Evolutionary conservation across 345 rosid genomes (phyloP).

Genomic region (Aquilaria malaccensis): DNA sequence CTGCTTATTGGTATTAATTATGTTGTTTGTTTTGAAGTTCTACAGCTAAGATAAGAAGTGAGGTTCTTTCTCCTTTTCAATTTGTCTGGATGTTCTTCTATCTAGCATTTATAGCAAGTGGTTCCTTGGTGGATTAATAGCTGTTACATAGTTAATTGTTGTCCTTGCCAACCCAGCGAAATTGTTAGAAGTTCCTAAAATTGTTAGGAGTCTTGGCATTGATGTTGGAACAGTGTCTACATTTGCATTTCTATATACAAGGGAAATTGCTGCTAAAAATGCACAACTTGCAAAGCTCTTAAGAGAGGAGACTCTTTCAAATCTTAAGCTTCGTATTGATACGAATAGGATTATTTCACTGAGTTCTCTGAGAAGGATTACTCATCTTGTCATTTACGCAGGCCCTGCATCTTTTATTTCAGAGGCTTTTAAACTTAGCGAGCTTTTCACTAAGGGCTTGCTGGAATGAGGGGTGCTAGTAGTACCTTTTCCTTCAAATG

Average conservation of each 20-base stretch:
- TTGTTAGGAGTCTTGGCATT: conserved; percentile 55
- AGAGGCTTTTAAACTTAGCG: conserved; percentile 71
- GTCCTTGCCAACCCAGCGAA: conserved; percentile 65
- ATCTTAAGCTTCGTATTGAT: conserved; percentile 73
- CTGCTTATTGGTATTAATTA: too few species aligned
- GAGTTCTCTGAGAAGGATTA: conserved; percentile 57
- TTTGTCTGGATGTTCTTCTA: conserved; percentile 94
- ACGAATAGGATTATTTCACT: conserved; percentile 55
- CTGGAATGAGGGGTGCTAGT: conserved; percentile 87
- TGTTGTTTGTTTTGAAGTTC: conserved; percentile 43
- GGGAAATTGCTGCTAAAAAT: conserved; percentile 68
- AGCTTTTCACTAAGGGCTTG: conserved; percentile 62
- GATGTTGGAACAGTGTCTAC: conserved; percentile 68
- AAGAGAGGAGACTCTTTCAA: conserved; percentile 84
- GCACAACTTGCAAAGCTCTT: conserved; percentile 78
- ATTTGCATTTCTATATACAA: conserved; percentile 68
- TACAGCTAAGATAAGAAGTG: conserved; percentile 74
- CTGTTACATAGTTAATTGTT: conserved; percentile 62
- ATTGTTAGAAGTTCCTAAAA: conserved; percentile 59
- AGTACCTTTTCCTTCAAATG: conserved; percentile 73
- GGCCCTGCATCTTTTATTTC: conserved; percentile 58
- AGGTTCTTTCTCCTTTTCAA: conserved; percentile 89
- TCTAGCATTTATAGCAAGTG: conserved; percentile 80
- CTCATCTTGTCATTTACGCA: conserved; percentile 83
- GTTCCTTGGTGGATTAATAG: conserved; percentile 68